These are phyloP conservation scores for Pichia phayaonensis DNA, from an alignment of 805 yeast genomes.

Conservation along the genomic window DNA sequence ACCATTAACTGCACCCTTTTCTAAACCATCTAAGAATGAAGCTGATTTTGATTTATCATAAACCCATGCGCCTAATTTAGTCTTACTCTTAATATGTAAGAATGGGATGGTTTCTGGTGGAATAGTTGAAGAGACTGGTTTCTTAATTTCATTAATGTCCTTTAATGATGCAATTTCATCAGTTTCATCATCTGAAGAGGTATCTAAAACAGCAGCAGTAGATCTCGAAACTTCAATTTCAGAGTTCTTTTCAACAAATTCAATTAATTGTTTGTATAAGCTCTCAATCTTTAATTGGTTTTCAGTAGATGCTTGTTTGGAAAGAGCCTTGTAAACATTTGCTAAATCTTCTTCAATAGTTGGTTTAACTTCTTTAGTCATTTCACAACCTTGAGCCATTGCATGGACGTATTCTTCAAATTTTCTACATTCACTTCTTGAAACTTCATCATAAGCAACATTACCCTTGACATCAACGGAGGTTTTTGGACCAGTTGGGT, in stretches of 20 bases:
- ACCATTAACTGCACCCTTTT: conserved; percentile 91
- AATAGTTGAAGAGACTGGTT: conserved; percentile 65
- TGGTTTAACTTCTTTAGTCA: conserved; percentile 65
- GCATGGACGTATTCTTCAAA: conserved; percentile 91
- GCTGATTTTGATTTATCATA: conserved; percentile 77
- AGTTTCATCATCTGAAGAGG: conserved; percentile 40
- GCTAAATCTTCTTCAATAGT: conserved; percentile 80
- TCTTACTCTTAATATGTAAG: conserved; percentile 82
- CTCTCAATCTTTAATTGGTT: conserved; percentile 66
- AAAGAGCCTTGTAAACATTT: conserved; percentile 72
- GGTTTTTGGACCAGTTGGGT: conserved; percentile 94
- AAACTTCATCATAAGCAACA: conserved; percentile 73
- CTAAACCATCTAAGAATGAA: conserved; percentile 79
- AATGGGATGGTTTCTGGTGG: conserved; percentile 88
- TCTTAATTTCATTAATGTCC: conserved; percentile 57
- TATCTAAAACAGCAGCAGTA: conserved; percentile 43
- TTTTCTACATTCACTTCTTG: conserved; percentile 87
- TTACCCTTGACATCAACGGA: conserved; percentile 82
- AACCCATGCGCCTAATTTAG: conserved; percentile 66
- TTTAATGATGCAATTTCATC: conserved; percentile 85
- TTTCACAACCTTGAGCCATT: conserved; percentile 91
- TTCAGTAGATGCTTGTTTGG: conserved; percentile 63
- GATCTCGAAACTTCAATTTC: conserved; percentile 65
- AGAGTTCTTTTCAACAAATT: conserved; percentile 58
- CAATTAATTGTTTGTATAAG: conserved; percentile 61